These are phyloP conservation scores for Fusarium anthophilum DNA, from an alignment of 2,329 filamentous ascomycete genomes.

Conservation along the genomic window DNA sequence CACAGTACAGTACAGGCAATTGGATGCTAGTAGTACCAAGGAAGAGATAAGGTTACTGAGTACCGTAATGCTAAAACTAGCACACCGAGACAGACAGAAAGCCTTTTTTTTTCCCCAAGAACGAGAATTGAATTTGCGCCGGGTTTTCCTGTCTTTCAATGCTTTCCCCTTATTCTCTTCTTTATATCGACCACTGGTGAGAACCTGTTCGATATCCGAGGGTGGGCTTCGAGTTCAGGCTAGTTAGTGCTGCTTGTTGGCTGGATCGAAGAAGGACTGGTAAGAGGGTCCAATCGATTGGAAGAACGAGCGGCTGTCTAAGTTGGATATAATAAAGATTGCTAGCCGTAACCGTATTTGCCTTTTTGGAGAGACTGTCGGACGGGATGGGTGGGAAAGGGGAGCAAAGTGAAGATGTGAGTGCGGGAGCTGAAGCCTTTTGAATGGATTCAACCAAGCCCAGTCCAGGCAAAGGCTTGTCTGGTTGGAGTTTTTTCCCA, in stretches of 20 bases:
- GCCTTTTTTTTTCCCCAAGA: slow-evolving; percentile 5
- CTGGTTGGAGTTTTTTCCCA: slow-evolving; percentile 42
- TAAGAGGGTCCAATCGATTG: background rate
- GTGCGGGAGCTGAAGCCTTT: slow-evolving; percentile 53
- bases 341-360: slow-evolving; percentile 24
- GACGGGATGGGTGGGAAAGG: slow-evolving; percentile 45
- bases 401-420: slow-evolving; percentile 35
- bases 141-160: slow-evolving; percentile 7
- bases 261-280: background rate
- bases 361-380: slow-evolving; percentile 25
- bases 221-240: slow-evolving; percentile 6
- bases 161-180: background rate
- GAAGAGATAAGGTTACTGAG: slow-evolving; percentile 29
- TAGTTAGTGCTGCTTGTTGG: background rate
- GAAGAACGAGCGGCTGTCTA: slow-evolving; percentile 28
- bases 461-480: slow-evolving; percentile 30
- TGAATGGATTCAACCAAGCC: slow-evolving; percentile 48
- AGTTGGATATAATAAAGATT: slow-evolving; percentile 27
- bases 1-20: slow-evolving; percentile 23
- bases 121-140: slow-evolving; percentile 28
- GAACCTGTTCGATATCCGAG: slow-evolving; percentile 5
- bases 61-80: slow-evolving; percentile 20
- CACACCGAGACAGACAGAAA: slow-evolving; percentile 28
- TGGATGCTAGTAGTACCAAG: background rate
- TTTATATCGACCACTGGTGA: slow-evolving; percentile 9